A percentile compares a stretch with the other conserved stretches of the same genome.
phyloP scores from a whole-genome alignment of 225 moss, liverwort and hornwort genomes.

The Pseudisothecium myosuroides region DNA sequence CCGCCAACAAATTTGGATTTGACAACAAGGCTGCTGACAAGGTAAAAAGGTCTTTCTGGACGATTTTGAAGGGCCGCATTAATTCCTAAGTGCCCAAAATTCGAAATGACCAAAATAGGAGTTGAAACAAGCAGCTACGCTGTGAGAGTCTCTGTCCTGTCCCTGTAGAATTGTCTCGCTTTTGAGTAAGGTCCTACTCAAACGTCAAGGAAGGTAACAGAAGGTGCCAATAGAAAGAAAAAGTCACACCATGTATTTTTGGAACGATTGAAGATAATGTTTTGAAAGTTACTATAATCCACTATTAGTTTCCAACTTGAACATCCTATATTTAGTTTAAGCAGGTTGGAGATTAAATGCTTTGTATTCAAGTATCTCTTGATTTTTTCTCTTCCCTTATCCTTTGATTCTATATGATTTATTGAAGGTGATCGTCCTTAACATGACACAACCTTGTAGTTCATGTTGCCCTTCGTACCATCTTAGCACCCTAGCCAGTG shows the following conservation, averaged over 20 bases:
- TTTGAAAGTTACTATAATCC: neutral
- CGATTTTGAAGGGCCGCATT: neutral
- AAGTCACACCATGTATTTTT: too few relatives aligned
- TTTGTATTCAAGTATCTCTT: neutral
- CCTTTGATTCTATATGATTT: neutral
- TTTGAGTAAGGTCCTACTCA: neutral
- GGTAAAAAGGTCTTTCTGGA: neutral
- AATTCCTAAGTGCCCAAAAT: too few relatives aligned
- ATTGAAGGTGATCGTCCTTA: neutral
- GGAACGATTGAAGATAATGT: neutral
- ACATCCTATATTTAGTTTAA: neutral
- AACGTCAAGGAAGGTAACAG: neutral
- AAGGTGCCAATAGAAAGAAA: neutral
- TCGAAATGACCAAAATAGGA: neutral
- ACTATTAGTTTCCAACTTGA: neutral
- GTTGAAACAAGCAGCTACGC: neutral
- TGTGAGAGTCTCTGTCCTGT: neutral
- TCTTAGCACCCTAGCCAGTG: neutral
- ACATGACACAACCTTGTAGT: neutral
- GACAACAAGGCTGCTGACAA: slow-evolving; percentile 71
- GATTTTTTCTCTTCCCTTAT: neutral
- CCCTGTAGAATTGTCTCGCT: neutral
- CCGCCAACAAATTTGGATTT: slow-evolving; percentile 83
- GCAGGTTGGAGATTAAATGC: neutral
- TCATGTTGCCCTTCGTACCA: neutral